These are phyloP conservation scores for Huntiella moniliformis DNA, from an alignment of 2,329 filamentous ascomycete species.

Conservation along the genomic window DNA sequence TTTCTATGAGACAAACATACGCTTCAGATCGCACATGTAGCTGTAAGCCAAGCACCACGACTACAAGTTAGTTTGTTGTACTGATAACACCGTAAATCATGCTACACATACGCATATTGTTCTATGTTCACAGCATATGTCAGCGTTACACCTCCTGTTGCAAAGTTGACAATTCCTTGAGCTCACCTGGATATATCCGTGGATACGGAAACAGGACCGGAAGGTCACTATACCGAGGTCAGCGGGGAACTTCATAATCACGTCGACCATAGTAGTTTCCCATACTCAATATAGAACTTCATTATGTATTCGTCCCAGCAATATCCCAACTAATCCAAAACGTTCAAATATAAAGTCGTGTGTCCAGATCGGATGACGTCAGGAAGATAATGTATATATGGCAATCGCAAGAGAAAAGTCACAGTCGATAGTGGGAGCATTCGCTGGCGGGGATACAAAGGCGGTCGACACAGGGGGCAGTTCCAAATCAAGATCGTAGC, in stretches of 20 bases:
- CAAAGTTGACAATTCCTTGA: not conserved
- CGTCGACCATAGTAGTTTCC: not conserved
- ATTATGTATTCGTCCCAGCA: conserved; percentile 17
- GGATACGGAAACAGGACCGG: conserved; percentile 40
- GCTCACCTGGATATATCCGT: conserved; percentile 36
- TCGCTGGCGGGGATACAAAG: no score
- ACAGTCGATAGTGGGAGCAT: no score
- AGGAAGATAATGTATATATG: no score
- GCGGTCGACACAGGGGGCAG: no score
- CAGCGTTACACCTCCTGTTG: not conserved
- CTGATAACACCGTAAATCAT: not conserved
- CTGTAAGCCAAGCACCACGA: conserved; percentile 16
- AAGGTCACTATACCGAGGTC: conserved; percentile 25
- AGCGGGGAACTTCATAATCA: not conserved
- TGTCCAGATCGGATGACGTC: no score
- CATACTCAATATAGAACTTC: conserved; percentile 35
- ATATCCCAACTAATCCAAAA: no score
- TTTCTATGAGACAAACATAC: conserved; percentile 18
- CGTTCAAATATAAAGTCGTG: no score
- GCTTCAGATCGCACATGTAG: conserved; percentile 40
- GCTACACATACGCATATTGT: conserved; percentile 30
- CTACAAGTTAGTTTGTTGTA: conserved; percentile 1
- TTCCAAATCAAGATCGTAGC: no score
- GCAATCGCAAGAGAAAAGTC: no score
- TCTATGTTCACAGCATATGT: conserved; percentile 18